Evolutionary conservation across 108 stramenopile species (phyloP), one percentile per base, ranked within the genome.

Genomic region (Poteriospumella lacustris): DNA sequence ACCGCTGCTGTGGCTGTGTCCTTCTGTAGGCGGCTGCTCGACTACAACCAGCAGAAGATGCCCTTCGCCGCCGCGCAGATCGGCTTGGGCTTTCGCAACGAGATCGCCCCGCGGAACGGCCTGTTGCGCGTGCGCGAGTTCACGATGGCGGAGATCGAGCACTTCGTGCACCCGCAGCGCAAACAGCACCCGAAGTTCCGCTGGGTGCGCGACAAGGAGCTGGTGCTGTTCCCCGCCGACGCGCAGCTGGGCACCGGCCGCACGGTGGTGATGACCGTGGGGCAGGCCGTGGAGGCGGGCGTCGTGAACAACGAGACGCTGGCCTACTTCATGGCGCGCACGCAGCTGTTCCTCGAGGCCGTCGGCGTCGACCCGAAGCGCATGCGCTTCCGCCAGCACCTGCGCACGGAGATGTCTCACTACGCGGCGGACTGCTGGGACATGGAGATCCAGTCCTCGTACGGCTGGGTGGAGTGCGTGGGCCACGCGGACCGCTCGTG

Each of bases 391-490:
- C 94, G 99, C 44, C 99, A 99, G 90, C 99, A 99, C 79, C 89
- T 99, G 73, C 86, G 84, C 5, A 99, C 97, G 1, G 99, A 99
- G 90, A 99, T 99, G 99, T 96, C 99, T 9, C 99, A 99, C 86
- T 99, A 99, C 79, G 99, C 97, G 5, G 91, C 91, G 43, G 99
- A 99, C 87, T 99, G 99, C 88, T 99, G 99, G 99, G 99, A 99
- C 87, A 87, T 97, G 78, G 99, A 99, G 89, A 97, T 99, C 75
- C 79, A 96, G 83, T 90, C 91, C 28, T 89, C 91, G 39, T 96
- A 95, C 83, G 99, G 99, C 56, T 99, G 99, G 99, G 91, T 95
- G 19, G 99, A 99, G 80, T 99, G 99, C 80, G 99, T 97, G 29
- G 99, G 99, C 34, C 99, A 99, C 85, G 99, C 99, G 2, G 99